Percentiles rank a stretch among this genome's conserved stretches.
Conservation (phyloP, 345 rosid genomes). For the Jatropha curcas region DNA sequence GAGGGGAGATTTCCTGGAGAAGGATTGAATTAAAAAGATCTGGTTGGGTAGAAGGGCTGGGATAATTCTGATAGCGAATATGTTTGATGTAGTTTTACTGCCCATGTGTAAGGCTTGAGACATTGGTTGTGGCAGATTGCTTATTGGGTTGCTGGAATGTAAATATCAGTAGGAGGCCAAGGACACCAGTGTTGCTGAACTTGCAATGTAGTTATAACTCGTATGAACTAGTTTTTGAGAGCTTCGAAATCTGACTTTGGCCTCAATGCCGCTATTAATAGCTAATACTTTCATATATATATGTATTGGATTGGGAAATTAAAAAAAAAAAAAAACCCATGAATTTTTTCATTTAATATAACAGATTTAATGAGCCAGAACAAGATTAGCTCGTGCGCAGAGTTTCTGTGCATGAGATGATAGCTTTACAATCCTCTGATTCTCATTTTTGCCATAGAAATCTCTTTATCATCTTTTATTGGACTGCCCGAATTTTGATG, state of each 20-base stretch:
- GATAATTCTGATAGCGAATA: conserved; percentile 34
- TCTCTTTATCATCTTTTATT: too few species aligned
- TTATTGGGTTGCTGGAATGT: neutral
- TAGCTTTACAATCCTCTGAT: too few species aligned
- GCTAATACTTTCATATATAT: neutral
- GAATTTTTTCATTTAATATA: neutral
- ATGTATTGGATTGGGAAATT: neutral
- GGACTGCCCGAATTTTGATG: too few species aligned
- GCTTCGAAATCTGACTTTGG: neutral
- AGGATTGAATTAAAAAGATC: conserved; percentile 76
- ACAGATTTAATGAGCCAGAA: too few species aligned
- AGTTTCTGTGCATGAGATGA: too few species aligned
- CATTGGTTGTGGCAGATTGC: neutral
- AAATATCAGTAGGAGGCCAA: neutral
- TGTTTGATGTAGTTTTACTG: neutral
- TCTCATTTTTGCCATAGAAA: too few species aligned
- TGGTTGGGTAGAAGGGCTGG: conserved; percentile 51
- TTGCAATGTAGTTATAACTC: neutral
- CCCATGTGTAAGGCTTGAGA: neutral
- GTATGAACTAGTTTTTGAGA: neutral
- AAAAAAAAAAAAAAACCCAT: too few species aligned
- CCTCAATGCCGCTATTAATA: neutral
- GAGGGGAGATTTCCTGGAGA: conserved; percentile 89
- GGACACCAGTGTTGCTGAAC: neutral
- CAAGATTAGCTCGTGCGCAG: too few species aligned